Percentiles rank a stretch among this genome's conserved stretches.
Evolutionary conservation across 805 yeast genomes (phyloP).

Genomic region (Cyberlindnera saturnus): DNA sequence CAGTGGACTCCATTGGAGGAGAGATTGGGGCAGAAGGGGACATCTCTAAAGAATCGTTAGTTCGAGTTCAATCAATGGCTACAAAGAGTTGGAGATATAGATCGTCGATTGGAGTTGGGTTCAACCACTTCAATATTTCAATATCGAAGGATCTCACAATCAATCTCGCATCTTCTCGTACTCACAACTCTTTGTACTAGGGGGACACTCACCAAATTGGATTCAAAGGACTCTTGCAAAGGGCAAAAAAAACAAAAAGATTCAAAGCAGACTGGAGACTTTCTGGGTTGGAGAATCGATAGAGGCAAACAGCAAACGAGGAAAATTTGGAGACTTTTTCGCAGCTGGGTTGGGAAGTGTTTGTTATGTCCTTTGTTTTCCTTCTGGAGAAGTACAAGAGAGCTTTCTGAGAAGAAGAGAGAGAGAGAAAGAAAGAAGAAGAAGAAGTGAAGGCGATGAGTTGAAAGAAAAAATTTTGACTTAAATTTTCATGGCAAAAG

Average conservation of each 20-base stretch:
- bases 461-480: constrained; percentile 3
- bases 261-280: not conserved
- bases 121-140: not conserved
- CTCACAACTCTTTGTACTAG: not conserved
- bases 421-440: constrained; percentile 27
- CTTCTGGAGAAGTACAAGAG: constrained; percentile 16
- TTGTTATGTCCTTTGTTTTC: constrained; percentile 5
- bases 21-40: constrained; percentile 74
- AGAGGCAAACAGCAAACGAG: not conserved
- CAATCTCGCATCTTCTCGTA: constrained; percentile 7
- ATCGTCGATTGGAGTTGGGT: not conserved
- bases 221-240: not conserved
- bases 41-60: constrained; percentile 1
- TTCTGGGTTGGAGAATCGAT: not conserved
- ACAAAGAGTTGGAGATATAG: not conserved
- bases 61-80: not conserved
- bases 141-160: constrained; percentile 1
- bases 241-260: not conserved
- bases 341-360: not conserved
- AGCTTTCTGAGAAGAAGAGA: constrained; percentile 25
- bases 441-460: constrained; percentile 7
- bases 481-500: constrained; percentile 7
- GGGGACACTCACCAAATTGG: too few relatives aligned
- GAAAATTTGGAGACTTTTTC: constrained; percentile 3
- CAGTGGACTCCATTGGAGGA: constrained; percentile 81